Base-by-base conservation (phyloP, 2,329 filamentous ascomycete genomes). In the Cladosporium austrohemisphaericum region DNA sequence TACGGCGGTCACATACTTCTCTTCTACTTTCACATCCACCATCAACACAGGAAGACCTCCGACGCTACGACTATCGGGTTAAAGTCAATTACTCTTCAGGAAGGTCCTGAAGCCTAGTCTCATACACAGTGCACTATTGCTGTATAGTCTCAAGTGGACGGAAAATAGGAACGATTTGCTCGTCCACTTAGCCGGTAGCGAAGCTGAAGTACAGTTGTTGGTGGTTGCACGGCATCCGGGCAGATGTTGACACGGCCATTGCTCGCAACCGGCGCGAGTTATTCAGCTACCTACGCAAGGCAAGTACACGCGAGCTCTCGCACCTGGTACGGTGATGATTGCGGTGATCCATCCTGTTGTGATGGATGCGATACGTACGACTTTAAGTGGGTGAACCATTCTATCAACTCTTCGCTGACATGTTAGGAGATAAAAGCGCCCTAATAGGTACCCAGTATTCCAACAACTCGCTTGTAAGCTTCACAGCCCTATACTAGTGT, bases 391-490 rank as follows among this genome's bases (percentile, higher is more conserved):
- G n/a, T n/a, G n/a, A n/a, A n/a, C n/a, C n/a, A n/a, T n/a, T n/a
- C n/a, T n/a, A n/a, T n/a, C n/a, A n/a, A n/a, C n/a, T n/a, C n/a
- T n/a, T n/a, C n/a, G n/a, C n/a, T n/a, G n/a, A n/a, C n/a, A n/a
- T n/a, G n/a, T n/a, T n/a, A n/a, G n/a, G n/a, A n/a, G n/a, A n/a
- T n/a, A n/a, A n/a, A n/a, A n/a, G n/a, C n/a, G n/a, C n/a, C n/a
- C n/a, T n/a, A n/a, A n/a, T n/a, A n/a, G n/a, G n/a, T n/a, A n/a
- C n/a, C n/a, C n/a, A n/a, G 28, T 31, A 13, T 31, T 31, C 11
- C 41, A 16, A 25, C 31, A 35, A 9, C 41, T 45, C 41, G 41
- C 41, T 45, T 45, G 41, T 45, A 45, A 35, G 18, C 20, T 45
- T 45, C 22, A 25, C 19, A 25, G 23, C 16, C 26, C 16, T 28